Evolutionary conservation across 2,329 filamentous ascomycete species (phyloP), one percentile per base, ranked within the genome.

Genomic region (Colletotrichum noveboracense): DNA sequence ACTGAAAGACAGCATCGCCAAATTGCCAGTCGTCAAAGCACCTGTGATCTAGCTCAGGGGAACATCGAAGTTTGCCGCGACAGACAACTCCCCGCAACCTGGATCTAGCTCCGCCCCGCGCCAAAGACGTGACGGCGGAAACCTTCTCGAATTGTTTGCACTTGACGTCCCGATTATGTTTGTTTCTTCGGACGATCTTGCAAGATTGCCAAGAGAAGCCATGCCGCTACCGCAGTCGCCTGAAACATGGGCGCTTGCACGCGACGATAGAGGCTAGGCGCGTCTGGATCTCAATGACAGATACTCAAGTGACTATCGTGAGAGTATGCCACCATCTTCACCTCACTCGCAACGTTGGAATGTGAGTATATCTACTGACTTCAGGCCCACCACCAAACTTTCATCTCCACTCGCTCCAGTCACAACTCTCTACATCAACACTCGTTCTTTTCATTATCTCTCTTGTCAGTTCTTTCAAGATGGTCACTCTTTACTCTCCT

Each of bases 401-500:
- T 5, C 43, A 52, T 0, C 43, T 21, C n/a, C 43, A 52, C n/a
- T 52, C 43, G 43, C n/a, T 52, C 12, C 43, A 52, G 10, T 21
- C 43, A 21, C n/a, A 5, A 8, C 14, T 12, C 9, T 28, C n/a
- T 8, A 30, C 9, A 26, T 2, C 28, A 55, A 10, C 32, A 18
- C 4, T 32, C 12, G 32, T 13, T n/a, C 28, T 30, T 43, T 6
- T 12, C 16, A 71, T 6, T 5, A 6, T 32, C 16, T n/a, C 26
- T 6, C 26, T 16, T 16, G 14, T n/a, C 34, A 66, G 4, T 60
- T 34, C 0, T 14, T 66, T 21, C 61, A 71, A 8, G 6, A 72
- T 72, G 70, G 55, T 72, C 28, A 55, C 36, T 36, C n/a, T 72
- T 30, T 52, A 30, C 21, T 68, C 62, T 21, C 18, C 64, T 7